Evolutionary conservation across 176 grass and related monocot species (phyloP).

Genomic region (Oryza coarctata): DNA sequence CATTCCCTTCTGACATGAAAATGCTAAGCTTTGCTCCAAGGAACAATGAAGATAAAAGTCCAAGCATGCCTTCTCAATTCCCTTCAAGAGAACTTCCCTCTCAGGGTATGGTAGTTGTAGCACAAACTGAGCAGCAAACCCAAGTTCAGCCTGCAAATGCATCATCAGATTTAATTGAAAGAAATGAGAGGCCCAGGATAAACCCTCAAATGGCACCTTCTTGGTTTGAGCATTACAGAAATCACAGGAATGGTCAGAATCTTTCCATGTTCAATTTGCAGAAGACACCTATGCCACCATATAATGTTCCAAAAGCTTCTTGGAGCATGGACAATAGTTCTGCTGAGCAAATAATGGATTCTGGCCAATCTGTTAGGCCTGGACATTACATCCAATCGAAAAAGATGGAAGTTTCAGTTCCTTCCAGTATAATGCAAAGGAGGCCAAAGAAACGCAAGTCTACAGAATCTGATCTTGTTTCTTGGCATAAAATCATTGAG

Average conservation of each 20-base stretch:
- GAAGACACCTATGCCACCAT: slow-evolving; percentile 47
- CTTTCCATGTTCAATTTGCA: slow-evolving; percentile 48
- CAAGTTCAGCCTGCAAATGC: slow-evolving; percentile 46
- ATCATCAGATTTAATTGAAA: slow-evolving; percentile 48
- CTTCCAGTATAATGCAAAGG: slow-evolving; percentile 39
- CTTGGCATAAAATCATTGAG: slow-evolving; percentile 84
- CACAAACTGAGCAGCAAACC: slow-evolving; percentile 51
- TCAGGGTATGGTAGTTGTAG: slow-evolving; percentile 27
- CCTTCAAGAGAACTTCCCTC: slow-evolving; percentile 44
- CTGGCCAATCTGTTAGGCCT: slow-evolving; percentile 46
- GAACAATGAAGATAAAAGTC: slow-evolving; percentile 57
- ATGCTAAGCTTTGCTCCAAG: slow-evolving; percentile 73
- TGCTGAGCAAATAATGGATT: slow-evolving; percentile 58
- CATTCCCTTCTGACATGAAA: slow-evolving; percentile 68
- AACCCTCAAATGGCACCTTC: slow-evolving; percentile 91
- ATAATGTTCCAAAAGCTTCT: slow-evolving; percentile 60
- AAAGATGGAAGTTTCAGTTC: slow-evolving; percentile 32
- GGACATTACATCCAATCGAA: slow-evolving; percentile 34
- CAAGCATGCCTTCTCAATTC: slow-evolving; percentile 40
- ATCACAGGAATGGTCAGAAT: slow-evolving; percentile 65
- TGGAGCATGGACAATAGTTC: slow-evolving; percentile 58
- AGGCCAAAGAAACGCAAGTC: slow-evolving; percentile 80
- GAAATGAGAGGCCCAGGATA: slow-evolving; percentile 56
- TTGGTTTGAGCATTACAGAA: slow-evolving; percentile 79
- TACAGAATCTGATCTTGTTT: slow-evolving; percentile 43